Base-by-base conservation (phyloP, 2,329 filamentous ascomycete species). In the Dothiorella sarmentorum region DNA sequence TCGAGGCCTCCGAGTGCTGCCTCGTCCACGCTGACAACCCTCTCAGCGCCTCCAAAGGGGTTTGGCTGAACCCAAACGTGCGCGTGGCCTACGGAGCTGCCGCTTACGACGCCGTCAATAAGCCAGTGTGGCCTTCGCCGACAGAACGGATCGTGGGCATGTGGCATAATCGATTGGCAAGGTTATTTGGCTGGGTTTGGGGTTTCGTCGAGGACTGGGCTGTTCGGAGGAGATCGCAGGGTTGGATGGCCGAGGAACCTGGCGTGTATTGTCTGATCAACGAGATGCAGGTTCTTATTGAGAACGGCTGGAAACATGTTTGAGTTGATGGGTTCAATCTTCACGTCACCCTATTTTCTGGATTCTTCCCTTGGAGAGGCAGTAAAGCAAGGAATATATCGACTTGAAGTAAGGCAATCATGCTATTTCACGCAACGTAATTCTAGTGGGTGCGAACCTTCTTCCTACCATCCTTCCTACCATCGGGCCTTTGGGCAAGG, bases 401-500 rank as follows among this genome's bases (percentile, higher is more conserved):
- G n/a, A n/a, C n/a, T n/a, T n/a, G n/a, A n/a, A n/a, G n/a, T n/a
- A n/a, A n/a, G n/a, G n/a, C n/a, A n/a, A n/a, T n/a, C n/a, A n/a
- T n/a, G n/a, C n/a, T n/a, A n/a, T n/a, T n/a, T n/a, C n/a, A n/a
- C n/a, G n/a, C n/a, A n/a, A n/a, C n/a, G n/a, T n/a, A n/a, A n/a
- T n/a, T n/a, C n/a, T n/a, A n/a, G n/a, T n/a, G n/a, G n/a, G n/a
- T n/a, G n/a, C n/a, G n/a, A n/a, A n/a, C n/a, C n/a, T n/a, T n/a
- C n/a, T n/a, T 82, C 62, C 92, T 82, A 27, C 91, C 91, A 64
- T 92, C 85, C 69, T 83, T 90, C 5, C 89, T 89, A 29, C 92
- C 92, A 72, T 96, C 90, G 3, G 89, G 86, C 53, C 94, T 82
- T 70, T 96, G 91, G 2, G 91, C 83, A 35, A 97, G 83, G 1